Evolutionary conservation across 2,329 filamentous ascomycete species (phyloP), one percentile per base, ranked within the genome.

Genomic region (Diplodia scrobiculata): DNA sequence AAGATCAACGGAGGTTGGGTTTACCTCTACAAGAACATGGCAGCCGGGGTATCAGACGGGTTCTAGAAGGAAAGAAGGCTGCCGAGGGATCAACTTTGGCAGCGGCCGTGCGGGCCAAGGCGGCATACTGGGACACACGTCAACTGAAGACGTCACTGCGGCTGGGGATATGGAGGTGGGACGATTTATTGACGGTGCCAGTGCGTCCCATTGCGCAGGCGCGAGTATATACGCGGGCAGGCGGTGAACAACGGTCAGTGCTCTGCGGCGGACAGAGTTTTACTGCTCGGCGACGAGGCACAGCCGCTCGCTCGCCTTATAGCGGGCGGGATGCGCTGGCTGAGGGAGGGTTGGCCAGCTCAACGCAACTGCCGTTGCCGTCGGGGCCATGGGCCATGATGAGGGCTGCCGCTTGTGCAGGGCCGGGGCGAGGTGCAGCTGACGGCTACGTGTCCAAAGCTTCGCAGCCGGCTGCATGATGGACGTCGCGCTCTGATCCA

Each of bases 241-340:
- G 76, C 76, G 76, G 76, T 77, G 76, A 74, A 71, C 68, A 52
- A 69, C 70, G 74, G 76, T 76, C 74, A 76, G 72, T 76, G 76
- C 76, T 68, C 70, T 63, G 53, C 66, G 68, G 68, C 11, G 10
- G 63, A 59, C 68, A 68, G 72, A 72, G 69, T 72, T 70, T 74
- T 72, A 71, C 21, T 17, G 51, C 54, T 17, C 54, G 54, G 54
- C 54, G 36, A 21, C 4, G 71, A 68, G 68, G 68, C 69, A 68
- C 69, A 67, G 52, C 55, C 9, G 55, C 38, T 36, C 9, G 55
- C 38, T 36, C 27, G 58, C 58, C 58, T 62, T 62, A 62, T 62
- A 50, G 29, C 34, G 17, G 29, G 38, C 38, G 68, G 65, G 55
- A 19, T 62, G 58, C 58, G 58, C 58, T 62, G 58, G 58, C 58